Base-by-base conservation (phyloP, 345 rosid species). In the Salix brachista region DNA sequence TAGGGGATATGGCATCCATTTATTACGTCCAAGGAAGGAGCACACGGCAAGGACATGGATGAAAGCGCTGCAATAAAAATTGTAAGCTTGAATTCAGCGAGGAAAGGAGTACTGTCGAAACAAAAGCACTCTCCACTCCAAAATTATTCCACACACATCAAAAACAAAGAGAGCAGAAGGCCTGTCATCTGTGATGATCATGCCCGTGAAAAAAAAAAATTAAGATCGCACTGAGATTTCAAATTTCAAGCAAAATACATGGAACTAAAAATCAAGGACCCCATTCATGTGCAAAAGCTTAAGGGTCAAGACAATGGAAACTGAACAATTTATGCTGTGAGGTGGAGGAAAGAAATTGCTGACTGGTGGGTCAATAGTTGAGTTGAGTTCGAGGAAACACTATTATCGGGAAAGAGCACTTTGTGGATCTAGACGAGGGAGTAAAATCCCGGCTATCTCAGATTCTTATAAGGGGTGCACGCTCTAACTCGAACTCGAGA, bases 211-310 rank as follows among this genome's bases (percentile, higher is more conserved):
- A 54, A 62, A 68, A 54, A 62, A 0, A 14, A 37, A n/a, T 12
- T 2, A 75, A n/a, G 44, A 65, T 69, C 54, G 5, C 62, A 28
- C 44, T 69, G 37, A 18, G 23, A 36, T 70, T 65, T 67, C 79
- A 81, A 77, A 69, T 41, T 65, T 72, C 68, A 77, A 76, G 76
- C 78, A 75, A 72, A 13, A 30, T 18, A 8, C 10, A 67, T 7
- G 72, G 58, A 46, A 30, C 71, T 25, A 28, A 17, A 34, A 36
- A 46, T 28, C n/a, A 34, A 78, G 71, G 87, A 68, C 84, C 87
- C 86, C 81, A 82, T 77, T 79, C 87, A 86, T 81, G 85, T 80
- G 86, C 81, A 67, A 86, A 84, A 78, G 71, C 70, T 66, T 3
- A 58, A 72, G 67, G 67, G 13, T 60, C 19, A 58, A 37, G 89